Base-by-base conservation (phyloP, 2,329 filamentous ascomycete genomes). In the Apiospora hydei region DNA sequence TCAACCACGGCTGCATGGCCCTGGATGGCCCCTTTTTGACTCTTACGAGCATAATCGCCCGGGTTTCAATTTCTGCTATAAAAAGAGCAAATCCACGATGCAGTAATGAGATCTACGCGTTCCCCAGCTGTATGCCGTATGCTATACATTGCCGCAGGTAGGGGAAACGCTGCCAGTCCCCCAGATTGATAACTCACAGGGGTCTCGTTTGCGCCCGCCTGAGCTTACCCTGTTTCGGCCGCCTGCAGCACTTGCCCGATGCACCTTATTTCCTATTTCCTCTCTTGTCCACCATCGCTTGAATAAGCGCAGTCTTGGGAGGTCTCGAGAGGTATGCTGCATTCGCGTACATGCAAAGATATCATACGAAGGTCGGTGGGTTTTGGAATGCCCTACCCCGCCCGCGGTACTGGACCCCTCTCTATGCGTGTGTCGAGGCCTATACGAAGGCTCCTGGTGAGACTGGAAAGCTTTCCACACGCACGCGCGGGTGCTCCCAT, bases 151-250 rank as follows among this genome's bases (percentile, higher is more conserved):
- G 7, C 57, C 57, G 34, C 38, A 24, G 30, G 57, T 41, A 64
- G 57, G 16, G 26, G 16, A 53, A 24, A 30, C 51, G 51, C 24
- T 64, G 30, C 38, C 57, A 30, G 30, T 64, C 30, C 57, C 57
- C 57, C 57, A 64, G 57, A 64, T 64, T 64, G 57, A 64, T 64
- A 64, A 38, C 30, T 41, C 57, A n/a, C 57, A 64, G 57, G 57
- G 53, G 47, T 30, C 6, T 41, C 57, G 30, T 41, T 64, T 64
- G 26, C 57, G 57, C 30, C 30, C 34, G 57, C 57, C 30, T 38
- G 57, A 64, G 30, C 57, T 64, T 64, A n/a, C 16, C 57, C 57
- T 64, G 30, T 64, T 64, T 38, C 57, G 57, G 57, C 18, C 57
- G 57, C 21, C 57, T 64, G 30, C 57, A 41, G 57, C 57, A 41